Evolutionary conservation across 1,284 basidiomycete species (phyloP).

Genomic region (Sporisorium iseilematis-ciliati): DNA sequence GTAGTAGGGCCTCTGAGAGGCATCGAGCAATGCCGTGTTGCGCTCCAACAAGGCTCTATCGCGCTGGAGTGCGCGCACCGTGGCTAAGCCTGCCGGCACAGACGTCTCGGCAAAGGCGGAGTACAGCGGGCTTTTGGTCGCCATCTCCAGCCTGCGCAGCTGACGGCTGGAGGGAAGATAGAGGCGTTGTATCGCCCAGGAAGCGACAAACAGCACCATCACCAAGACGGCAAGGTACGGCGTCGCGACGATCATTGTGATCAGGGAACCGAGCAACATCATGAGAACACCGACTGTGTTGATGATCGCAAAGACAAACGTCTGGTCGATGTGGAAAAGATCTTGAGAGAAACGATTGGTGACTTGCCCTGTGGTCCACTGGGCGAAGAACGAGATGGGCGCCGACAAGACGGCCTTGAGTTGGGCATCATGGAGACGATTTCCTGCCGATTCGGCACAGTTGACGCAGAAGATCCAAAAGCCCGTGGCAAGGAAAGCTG

Average conservation of each 20-base stretch:
- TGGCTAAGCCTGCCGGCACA: slow-evolving; percentile 41
- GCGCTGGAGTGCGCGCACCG: slow-evolving; percentile 44
- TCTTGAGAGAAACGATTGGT: slow-evolving; percentile 58
- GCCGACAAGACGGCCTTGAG: slow-evolving; percentile 37
- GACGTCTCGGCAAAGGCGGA: slow-evolving; percentile 44
- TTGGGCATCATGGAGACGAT: slow-evolving; percentile 27
- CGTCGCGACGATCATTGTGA: slow-evolving; percentile 44
- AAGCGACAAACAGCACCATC: slow-evolving; percentile 11
- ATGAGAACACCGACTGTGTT: slow-evolving; percentile 20
- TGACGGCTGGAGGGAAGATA: slow-evolving; percentile 52
- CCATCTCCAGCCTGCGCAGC: slow-evolving; percentile 54
- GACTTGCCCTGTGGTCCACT: slow-evolving; percentile 44
- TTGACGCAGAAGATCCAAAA: slow-evolving; percentile 8
- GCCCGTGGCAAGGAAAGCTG: slow-evolving; percentile 13
- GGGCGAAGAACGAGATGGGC: slow-evolving; percentile 46
- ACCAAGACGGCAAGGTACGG: slow-evolving; percentile 40
- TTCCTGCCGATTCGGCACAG: slow-evolving; percentile 22
- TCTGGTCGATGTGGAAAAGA: slow-evolving; percentile 48
- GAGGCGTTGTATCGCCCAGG: slow-evolving; percentile 35
- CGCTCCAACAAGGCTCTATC: slow-evolving; percentile 29
- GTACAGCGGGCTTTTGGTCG: slow-evolving; percentile 50
- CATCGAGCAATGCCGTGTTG: slow-evolving; percentile 34
- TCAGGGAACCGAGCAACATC: slow-evolving; percentile 13
- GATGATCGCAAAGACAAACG: slow-evolving; percentile 18
- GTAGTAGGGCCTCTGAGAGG: slow-evolving; percentile 46